phyloP scores from a whole-genome alignment of 768 basidiomycete species.

The Suillus subaureus region DNA sequence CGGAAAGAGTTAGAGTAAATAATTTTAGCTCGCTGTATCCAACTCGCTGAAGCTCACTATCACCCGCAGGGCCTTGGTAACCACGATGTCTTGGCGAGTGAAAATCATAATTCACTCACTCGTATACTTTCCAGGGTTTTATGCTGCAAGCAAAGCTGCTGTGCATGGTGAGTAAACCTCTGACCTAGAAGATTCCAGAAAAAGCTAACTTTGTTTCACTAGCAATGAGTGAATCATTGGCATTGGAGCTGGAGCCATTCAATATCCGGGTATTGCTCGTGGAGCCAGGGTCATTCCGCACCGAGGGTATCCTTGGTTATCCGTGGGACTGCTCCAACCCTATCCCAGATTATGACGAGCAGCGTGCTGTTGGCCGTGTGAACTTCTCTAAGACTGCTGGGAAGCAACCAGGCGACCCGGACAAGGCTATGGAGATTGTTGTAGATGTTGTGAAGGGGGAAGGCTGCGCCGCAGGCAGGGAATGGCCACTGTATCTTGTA shows the following conservation, averaged over 20 bases:
- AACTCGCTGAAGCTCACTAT: constrained; percentile 1
- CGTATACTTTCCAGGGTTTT: constrained; percentile 15
- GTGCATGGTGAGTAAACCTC: constrained; percentile 33
- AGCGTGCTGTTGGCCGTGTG: constrained; percentile 13
- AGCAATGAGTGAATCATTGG: constrained; percentile 43
- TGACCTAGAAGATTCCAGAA: constrained; percentile 1
- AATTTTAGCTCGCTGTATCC: neutral
- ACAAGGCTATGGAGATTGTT: constrained; percentile 33
- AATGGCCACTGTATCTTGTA: constrained; percentile 25
- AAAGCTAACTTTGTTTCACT: constrained; percentile 3
- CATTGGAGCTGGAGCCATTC: constrained; percentile 41
- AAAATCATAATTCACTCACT: neutral
- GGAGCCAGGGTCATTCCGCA: constrained; percentile 46
- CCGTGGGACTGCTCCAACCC: constrained; percentile 27
- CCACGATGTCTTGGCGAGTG: neutral
- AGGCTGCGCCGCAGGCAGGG: constrained; percentile 29
- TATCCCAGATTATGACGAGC: constrained; percentile 38
- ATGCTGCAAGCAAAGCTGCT: constrained; percentile 45
- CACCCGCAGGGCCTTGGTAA: neutral
- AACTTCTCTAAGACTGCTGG: constrained; percentile 10
- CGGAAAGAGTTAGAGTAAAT: constrained; percentile 39
- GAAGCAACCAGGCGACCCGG: constrained; percentile 31
- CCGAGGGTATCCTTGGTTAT: constrained; percentile 31
- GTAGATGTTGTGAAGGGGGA: constrained; percentile 39
- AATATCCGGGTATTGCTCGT: constrained; percentile 42